Evolutionary conservation across 1,284 basidiomycete genomes (phyloP).

Genomic region (Boletus nobilissimus): DNA sequence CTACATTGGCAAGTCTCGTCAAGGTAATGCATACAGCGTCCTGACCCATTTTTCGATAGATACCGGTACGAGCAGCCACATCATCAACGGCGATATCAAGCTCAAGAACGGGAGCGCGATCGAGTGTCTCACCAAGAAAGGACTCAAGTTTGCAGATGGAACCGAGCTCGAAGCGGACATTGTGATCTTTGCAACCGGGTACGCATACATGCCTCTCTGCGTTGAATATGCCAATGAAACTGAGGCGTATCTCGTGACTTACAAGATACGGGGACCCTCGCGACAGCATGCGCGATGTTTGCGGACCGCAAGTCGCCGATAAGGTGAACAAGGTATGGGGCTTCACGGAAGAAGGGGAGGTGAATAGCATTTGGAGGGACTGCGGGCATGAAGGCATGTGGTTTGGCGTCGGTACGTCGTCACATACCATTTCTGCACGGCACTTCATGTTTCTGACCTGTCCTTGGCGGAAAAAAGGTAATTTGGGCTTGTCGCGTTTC

Average conservation of each 20-base stretch:
- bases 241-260: not conserved
- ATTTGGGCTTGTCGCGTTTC: conserved; percentile 48
- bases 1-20: conserved; percentile 49
- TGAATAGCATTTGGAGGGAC: conserved; percentile 51
- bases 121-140: conserved; percentile 47
- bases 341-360: conserved; percentile 57
- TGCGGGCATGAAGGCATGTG: conserved; percentile 48
- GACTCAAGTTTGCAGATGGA: conserved; percentile 56
- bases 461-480: conserved; percentile 40
- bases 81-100: conserved; percentile 57
- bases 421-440: not conserved
- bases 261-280: conserved; percentile 45
- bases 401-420: conserved; percentile 48
- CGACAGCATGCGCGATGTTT: conserved; percentile 49
- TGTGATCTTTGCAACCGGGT: conserved; percentile 59
- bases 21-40: too few relatives aligned
- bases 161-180: conserved; percentile 57
- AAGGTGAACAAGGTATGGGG: conserved; percentile 57
- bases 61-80: conserved; percentile 52
- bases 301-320: conserved; percentile 51
- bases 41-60: conserved; percentile 35
- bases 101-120: conserved; percentile 55
- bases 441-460: not conserved
- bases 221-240: not conserved
- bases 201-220: not conserved